Conservation (phyloP, 345 rosid genomes). For the Viola odorata region DNA sequence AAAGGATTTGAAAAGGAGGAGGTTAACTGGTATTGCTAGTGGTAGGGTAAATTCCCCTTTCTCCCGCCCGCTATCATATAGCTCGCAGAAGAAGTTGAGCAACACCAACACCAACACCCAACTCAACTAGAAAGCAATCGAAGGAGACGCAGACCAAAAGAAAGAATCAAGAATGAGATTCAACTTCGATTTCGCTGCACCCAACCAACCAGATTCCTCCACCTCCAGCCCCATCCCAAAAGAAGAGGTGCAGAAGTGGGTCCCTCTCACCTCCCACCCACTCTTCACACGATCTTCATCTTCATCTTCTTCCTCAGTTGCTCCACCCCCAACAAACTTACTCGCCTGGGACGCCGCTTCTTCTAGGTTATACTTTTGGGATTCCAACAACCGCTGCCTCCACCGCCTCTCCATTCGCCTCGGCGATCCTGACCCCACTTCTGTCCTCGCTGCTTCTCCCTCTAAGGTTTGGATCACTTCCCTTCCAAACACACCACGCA, state of each 20-base stretch:
- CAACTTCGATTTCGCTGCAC: conserved; percentile 42
- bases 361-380: conserved; percentile 78
- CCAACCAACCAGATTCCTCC: conserved; percentile 14
- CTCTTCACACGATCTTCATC: no score
- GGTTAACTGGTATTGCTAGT: no score
- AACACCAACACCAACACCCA: no score
- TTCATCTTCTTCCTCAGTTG: conserved; percentile 10
- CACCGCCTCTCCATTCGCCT: conserved; percentile 74
- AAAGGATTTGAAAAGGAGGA: no score
- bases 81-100: no score
- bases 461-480: conserved; percentile 50
- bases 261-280: conserved; percentile 68
- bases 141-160: neutral
- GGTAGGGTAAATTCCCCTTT: no score
- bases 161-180: conserved; percentile 40
- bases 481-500: neutral
- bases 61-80: no score
- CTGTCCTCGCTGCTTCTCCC: conserved; percentile 68
- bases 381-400: conserved; percentile 43
- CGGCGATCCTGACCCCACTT: conserved; percentile 81
- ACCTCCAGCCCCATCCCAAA: conserved; percentile 44
- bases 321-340: conserved; percentile 41
- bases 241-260: conserved; percentile 58
- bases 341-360: conserved; percentile 88
- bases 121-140: neutral